These are phyloP conservation scores for Tillandsia leiboldiana DNA, from an alignment of 176 grass and related monocot species.

Conservation along the genomic window DNA sequence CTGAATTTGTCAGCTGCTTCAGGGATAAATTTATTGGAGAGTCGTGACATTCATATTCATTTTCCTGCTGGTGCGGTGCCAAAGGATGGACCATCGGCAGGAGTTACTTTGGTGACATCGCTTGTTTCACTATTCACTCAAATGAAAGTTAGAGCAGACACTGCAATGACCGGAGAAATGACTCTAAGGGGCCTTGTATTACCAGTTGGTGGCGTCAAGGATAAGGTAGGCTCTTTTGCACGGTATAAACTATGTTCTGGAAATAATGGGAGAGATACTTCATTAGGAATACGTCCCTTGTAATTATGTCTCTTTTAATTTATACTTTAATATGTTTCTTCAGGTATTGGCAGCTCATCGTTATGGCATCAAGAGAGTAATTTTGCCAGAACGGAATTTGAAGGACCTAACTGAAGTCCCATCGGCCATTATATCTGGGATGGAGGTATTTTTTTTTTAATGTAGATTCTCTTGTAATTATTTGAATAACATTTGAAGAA, in stretches of 20 bases:
- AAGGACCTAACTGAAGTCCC: constrained; percentile 94
- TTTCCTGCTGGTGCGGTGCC: constrained; percentile 99
- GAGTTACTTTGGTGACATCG: constrained; percentile 85
- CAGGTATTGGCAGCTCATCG: constrained; percentile 89
- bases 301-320: not conserved
- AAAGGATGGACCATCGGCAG: constrained; percentile 96
- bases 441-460: constrained; percentile 50
- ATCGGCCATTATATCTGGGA: constrained; percentile 56
- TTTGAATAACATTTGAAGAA: not conserved
- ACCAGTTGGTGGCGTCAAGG: constrained; percentile 92
- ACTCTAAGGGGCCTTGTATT: constrained; percentile 91
- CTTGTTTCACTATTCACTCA: constrained; percentile 86
- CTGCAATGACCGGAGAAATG: constrained; percentile 98
- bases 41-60: constrained; percentile 90
- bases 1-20: constrained; percentile 59
- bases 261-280: not conserved
- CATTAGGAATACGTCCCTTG: too few relatives aligned
- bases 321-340: constrained; percentile 9
- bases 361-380: constrained; percentile 93
- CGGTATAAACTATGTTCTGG: not conserved
- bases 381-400: constrained; percentile 87
- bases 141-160: constrained; percentile 82
- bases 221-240: constrained; percentile 54
- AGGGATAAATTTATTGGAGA: constrained; percentile 73
- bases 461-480: not conserved